Percentiles rank a stretch among this genome's conserved stretches.
These are phyloP conservation scores for Cercospora zeae-maydis DNA, from an alignment of 2,329 filamentous ascomycete species.

Conservation along the genomic window DNA sequence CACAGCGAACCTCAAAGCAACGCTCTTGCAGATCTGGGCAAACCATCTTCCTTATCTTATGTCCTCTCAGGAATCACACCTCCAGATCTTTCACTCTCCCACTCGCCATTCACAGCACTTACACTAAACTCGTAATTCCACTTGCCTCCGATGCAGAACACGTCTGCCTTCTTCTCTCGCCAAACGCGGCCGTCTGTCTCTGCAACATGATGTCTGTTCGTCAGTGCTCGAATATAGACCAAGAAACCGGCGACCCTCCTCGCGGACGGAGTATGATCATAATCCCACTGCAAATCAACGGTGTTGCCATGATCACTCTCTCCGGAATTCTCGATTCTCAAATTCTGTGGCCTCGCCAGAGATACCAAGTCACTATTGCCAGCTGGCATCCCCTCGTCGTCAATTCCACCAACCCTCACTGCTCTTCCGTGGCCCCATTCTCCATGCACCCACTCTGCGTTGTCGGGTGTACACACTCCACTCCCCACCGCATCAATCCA, in stretches of 20 bases:
- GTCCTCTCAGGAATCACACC: conserved; percentile 5
- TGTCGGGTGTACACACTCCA: background rate
- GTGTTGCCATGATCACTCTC: background rate
- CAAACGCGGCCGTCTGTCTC: conserved; percentile 5
- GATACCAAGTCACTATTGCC: background rate
- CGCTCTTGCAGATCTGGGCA: too few species aligned
- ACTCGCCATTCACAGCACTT: conserved; percentile 11
- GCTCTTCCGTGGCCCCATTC: background rate
- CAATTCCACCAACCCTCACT: background rate
- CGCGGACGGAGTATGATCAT: background rate
- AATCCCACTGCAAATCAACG: background rate
- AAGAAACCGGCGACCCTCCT: conserved; percentile 7
- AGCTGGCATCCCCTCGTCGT: background rate
- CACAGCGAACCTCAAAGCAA: too few species aligned
- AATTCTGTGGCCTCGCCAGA: background rate
- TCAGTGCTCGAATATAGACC: conserved; percentile 7
- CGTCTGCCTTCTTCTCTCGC: background rate
- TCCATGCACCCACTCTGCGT: background rate
- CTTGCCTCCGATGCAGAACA: conserved; percentile 1
- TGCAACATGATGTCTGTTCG: background rate
- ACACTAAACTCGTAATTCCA: conserved; percentile 15
- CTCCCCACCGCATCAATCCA: background rate
- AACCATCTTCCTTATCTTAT: background rate
- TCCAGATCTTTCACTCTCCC: conserved; percentile 11
- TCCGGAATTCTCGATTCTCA: background rate